A percentile compares a stretch with the other conserved stretches of the same genome.
Conservation (phyloP, 2,329 filamentous ascomycete genomes). For the Microdochium paspali region DNA sequence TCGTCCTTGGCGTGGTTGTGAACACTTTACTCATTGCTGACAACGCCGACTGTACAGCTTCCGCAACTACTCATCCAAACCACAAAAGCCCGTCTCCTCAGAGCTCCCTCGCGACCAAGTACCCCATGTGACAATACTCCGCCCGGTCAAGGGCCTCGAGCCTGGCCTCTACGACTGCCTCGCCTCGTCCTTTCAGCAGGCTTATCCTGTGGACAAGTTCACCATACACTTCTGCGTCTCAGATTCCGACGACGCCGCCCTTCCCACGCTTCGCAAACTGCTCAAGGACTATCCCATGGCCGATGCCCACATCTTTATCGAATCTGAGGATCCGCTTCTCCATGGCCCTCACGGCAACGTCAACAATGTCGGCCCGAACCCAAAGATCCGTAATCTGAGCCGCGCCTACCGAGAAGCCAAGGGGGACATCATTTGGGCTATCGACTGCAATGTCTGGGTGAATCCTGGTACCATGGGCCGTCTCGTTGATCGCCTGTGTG, state of each 20-base stretch:
- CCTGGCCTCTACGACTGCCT: conserved; percentile 88
- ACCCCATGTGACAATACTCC: conserved; percentile 82
- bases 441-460: conserved; percentile 96
- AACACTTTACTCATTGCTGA: too few species aligned
- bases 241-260: conserved; percentile 64
- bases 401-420: conserved; percentile 82
- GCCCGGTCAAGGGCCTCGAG: conserved; percentile 88
- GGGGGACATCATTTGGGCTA: conserved; percentile 84
- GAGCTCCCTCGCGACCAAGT: conserved; percentile 42
- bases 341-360: conserved; percentile 39
- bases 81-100: conserved; percentile 40
- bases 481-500: conserved; percentile 82
- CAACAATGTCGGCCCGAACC: conserved; percentile 75
- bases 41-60: conserved; percentile 27
- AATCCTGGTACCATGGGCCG: conserved; percentile 67
- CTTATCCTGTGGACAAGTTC: conserved; percentile 67
- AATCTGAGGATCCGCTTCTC: conserved; percentile 70
- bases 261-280: conserved; percentile 62
- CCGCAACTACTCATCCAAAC: conserved; percentile 40
- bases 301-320: conserved; percentile 67
- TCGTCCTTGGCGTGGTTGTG: too few species aligned
- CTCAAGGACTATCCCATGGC: conserved; percentile 62
- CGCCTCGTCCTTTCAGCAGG: conserved; percentile 72
- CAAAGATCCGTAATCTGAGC: conserved; percentile 97
- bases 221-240: conserved; percentile 78